phyloP scores from a whole-genome alignment of 139 green algal species.

The Coelastrella sp. region DNA sequence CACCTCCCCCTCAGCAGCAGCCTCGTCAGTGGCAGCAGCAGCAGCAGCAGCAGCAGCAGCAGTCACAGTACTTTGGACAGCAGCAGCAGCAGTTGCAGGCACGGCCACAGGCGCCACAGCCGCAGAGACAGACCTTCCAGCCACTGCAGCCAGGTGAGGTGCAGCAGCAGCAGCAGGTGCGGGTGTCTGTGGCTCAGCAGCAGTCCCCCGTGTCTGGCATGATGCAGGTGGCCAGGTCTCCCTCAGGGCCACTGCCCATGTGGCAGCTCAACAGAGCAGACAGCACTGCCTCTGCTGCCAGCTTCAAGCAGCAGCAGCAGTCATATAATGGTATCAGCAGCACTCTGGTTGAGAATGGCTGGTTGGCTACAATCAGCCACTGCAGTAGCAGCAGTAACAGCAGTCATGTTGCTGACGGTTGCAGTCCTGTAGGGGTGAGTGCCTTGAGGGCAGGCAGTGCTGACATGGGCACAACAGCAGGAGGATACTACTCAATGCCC shows the following conservation, averaged over 20 bases:
- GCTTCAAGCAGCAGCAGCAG: conserved; percentile 7
- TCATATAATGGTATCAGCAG: not conserved
- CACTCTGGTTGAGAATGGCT: not conserved
- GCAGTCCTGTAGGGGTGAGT: not conserved
- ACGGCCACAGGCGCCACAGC: not conserved
- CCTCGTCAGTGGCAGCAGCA: conserved; percentile 3
- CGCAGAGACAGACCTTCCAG: not conserved
- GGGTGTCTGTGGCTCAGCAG: not conserved
- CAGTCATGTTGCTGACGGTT: not conserved
- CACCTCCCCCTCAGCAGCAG: not conserved
- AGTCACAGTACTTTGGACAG: not conserved
- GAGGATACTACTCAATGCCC: not conserved
- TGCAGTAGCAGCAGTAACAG: conserved; percentile 19
- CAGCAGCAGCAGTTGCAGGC: conserved; percentile 9
- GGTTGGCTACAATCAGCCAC: not conserved
- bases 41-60: conserved; percentile 12
- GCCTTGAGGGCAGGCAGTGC: not conserved
- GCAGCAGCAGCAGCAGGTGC: conserved; percentile 22
- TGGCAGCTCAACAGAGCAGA: not conserved
- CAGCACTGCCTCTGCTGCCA: not conserved
- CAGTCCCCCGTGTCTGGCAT: not conserved
- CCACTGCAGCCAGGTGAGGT: conserved; percentile 14
- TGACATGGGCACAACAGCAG: conserved; percentile 35
- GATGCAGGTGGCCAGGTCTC: not conserved
- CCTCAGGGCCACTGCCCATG: no score